phyloP scores from a whole-genome alignment of 257 asterid species.

The Agastache rugosa region DNA sequence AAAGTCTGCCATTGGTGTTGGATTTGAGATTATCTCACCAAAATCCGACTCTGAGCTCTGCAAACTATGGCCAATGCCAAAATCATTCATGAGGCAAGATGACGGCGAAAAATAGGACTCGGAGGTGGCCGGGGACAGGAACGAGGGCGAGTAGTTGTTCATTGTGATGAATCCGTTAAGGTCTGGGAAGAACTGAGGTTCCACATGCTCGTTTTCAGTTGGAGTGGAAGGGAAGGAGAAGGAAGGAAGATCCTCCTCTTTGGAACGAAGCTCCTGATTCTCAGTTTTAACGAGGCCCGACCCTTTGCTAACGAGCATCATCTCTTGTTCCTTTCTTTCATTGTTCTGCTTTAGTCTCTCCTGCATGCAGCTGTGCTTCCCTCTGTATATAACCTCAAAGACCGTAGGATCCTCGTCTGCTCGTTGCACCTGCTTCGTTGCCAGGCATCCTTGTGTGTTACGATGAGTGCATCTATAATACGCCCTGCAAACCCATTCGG shows the following conservation, averaged over 20 bases:
- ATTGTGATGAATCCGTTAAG: constrained; percentile 16
- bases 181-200: constrained; percentile 34
- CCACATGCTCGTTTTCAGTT: constrained; percentile 42
- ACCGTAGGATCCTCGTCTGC: constrained; percentile 57
- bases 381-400: constrained; percentile 68
- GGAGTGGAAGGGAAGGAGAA: constrained; percentile 57
- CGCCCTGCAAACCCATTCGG: constrained; percentile 51
- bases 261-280: constrained; percentile 24
- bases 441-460: constrained; percentile 75
- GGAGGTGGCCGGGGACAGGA: constrained; percentile 52
- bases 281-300: constrained; percentile 40
- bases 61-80: constrained; percentile 38
- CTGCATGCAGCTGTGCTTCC: constrained; percentile 65
- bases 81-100: constrained; percentile 41
- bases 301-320: constrained; percentile 17
- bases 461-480: constrained; percentile 88
- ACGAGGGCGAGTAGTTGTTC: constrained; percentile 42
- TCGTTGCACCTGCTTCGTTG: constrained; percentile 81
- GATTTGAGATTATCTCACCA: constrained; percentile 57
- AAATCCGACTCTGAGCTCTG: constrained; percentile 50
- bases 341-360: constrained; percentile 41
- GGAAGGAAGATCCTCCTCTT: constrained; percentile 38
- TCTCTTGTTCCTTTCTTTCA: constrained; percentile 33
- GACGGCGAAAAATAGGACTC: constrained; percentile 53
- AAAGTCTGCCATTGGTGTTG: constrained; percentile 48